Evolutionary conservation across 176 grass and related monocot species (phyloP), one percentile per base, ranked within the genome.

Genomic region (Lolium multiflorum): DNA sequence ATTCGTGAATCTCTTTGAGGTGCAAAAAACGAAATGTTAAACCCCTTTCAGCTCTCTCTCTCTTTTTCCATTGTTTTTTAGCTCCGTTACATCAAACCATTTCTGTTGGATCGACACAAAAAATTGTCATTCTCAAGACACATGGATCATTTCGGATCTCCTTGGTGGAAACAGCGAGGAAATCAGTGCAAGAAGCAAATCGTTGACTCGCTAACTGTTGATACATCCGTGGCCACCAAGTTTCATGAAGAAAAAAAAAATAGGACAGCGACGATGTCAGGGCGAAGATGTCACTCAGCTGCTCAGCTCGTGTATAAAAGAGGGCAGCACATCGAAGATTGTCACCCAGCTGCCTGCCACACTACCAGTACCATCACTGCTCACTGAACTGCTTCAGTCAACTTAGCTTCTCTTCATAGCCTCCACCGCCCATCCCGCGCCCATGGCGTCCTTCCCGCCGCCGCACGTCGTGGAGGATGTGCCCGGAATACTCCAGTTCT

Each of bases 401-500:
- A 82, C 35, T 25, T 20, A 56, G 54, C 69, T 25, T 74, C 12
- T 31, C 15, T 38, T 39, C 65, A 15, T 28, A 28, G 22, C n/a
- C 59, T 1, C 31, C 51, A 16, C 48, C 48, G 4, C 48, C 28
- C 28, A 63, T 10, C 77, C 24, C 12, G 17, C 67, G 37, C n/a
- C 54, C 9, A 84, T 89, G 87, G 77, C 44, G 26, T 74, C 81
- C 7, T 18, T 54, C 38, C 14, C 65, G 11, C 66, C 76, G 24
- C 39, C 80, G 24, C 72, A 70, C 3, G 80, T 88, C 11, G 50
- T 88, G 9, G 62, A 83, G 73, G 81, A 78, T 28, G 38, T 35
- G 18, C 25, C 38, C 51, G 4, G 11, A 12, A 0, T 28, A 13
- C 0, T 78, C 9, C 75, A 91, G 75, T 59, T 91, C 26, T 20